Evolutionary conservation across 1,284 basidiomycete genomes (phyloP).

Genomic region (Sanghuangporus baumii): DNA sequence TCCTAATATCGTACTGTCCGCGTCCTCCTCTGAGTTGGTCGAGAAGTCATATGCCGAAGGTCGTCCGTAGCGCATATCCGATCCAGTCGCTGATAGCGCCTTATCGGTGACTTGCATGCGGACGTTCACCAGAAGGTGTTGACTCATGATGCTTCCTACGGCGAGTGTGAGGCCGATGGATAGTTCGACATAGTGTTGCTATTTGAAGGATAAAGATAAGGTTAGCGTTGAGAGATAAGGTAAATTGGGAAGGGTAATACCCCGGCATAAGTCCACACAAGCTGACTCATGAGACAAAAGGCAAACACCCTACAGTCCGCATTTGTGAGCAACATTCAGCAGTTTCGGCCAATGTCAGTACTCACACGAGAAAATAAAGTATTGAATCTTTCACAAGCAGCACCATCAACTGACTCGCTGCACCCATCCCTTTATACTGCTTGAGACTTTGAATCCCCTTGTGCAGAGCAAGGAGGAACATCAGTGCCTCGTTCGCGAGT

Average conservation of each 20-base stretch:
- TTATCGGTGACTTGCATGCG: not conserved
- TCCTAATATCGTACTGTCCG: not conserved
- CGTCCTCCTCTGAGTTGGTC: not conserved
- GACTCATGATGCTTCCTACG: slow-evolving; percentile 13
- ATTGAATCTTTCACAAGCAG: slow-evolving; percentile 12
- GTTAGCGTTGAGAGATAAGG: not conserved
- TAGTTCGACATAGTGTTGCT: slow-evolving; percentile 3
- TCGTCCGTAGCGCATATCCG: not conserved
- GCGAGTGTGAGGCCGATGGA: slow-evolving; percentile 6
- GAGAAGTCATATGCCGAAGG: not conserved
- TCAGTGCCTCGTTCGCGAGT: slow-evolving; percentile 3
- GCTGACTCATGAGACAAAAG: slow-evolving; percentile 3
- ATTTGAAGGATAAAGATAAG: not conserved
- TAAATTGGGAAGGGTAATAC: not conserved
- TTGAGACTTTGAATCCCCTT: slow-evolving; percentile 6
- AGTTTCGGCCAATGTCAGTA: not conserved
- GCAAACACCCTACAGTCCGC: slow-evolving; percentile 5
- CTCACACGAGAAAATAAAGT: slow-evolving; percentile 13
- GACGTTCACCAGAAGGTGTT: slow-evolving; percentile 5
- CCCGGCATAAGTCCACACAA: not conserved
- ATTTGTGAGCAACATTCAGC: not conserved
- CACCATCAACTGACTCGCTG: not conserved
- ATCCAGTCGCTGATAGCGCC: not conserved
- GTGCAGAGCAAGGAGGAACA: slow-evolving; percentile 3
- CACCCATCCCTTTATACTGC: not conserved